Evolutionary conservation across 345 rosid species (phyloP).

Genomic region (Hypericum androsaemum): DNA sequence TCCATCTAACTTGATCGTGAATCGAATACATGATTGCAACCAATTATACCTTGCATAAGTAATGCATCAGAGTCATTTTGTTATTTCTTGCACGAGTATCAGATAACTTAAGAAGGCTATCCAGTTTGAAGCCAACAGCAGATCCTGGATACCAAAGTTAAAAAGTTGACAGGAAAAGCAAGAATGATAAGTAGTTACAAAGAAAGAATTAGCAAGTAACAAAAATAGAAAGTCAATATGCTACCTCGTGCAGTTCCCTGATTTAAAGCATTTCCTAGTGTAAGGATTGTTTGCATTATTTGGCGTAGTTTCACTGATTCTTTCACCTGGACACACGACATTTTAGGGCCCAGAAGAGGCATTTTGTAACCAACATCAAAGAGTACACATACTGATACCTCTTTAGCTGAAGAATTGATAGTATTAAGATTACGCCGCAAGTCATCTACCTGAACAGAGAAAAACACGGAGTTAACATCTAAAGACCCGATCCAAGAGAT

Average conservation of each 20-base stretch:
- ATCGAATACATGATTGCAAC: neutral
- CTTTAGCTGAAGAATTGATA: slow-evolving; percentile 59
- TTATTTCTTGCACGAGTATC: slow-evolving; percentile 95
- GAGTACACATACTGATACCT: slow-evolving; percentile 39
- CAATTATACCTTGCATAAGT: slow-evolving; percentile 82
- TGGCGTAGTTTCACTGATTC: slow-evolving; percentile 88
- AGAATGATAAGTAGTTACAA: neutral
- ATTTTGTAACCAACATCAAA: slow-evolving; percentile 5
- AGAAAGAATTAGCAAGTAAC: neutral
- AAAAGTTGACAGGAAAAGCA: neutral
- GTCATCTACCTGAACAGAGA: slow-evolving; percentile 55
- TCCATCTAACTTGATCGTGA: neutral
- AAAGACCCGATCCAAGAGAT: slow-evolving; percentile 8
- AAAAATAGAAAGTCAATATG: slow-evolving; percentile 2
- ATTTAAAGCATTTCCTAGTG: slow-evolving; percentile 94
- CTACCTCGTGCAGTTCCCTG: slow-evolving; percentile 97
- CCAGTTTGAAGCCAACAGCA: slow-evolving; percentile 95
- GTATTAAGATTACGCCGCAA: slow-evolving; percentile 55
- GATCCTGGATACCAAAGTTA: slow-evolving; percentile 47
- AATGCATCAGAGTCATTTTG: slow-evolving; percentile 95
- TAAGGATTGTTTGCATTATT: slow-evolving; percentile 94
- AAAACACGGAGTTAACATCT: neutral
- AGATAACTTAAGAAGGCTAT: slow-evolving; percentile 90
- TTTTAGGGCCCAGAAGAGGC: slow-evolving; percentile 16
- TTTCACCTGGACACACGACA: slow-evolving; percentile 56